These are phyloP conservation scores for Orychophragmus violaceus DNA, from an alignment of 345 rosid species.

Conservation along the genomic window DNA sequence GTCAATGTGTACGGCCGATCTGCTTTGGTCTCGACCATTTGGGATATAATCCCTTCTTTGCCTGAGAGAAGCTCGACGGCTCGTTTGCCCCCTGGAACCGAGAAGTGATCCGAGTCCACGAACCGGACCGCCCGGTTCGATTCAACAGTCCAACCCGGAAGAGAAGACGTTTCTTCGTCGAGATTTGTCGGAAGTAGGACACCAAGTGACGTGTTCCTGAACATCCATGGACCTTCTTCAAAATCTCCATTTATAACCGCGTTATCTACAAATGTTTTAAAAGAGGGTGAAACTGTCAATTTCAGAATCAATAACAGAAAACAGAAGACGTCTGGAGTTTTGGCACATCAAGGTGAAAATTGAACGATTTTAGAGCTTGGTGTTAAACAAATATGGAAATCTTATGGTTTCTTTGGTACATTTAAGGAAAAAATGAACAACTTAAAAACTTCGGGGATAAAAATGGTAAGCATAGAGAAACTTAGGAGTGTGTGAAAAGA, in stretches of 20 bases:
- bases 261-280: slow-evolving; percentile 42
- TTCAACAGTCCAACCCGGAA: slow-evolving; percentile 95
- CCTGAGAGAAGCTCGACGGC: slow-evolving; percentile 88
- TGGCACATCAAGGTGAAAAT: too few relatives aligned
- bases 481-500: not conserved
- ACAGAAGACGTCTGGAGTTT: not conserved
- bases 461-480: not conserved
- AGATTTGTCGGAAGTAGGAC: slow-evolving; percentile 87
- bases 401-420: not conserved
- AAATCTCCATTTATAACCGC: slow-evolving; percentile 82
- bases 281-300: not conserved
- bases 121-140: slow-evolving; percentile 86
- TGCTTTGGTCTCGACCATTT: slow-evolving; percentile 75
- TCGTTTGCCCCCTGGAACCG: slow-evolving; percentile 79
- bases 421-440: not conserved
- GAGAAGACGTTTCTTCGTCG: slow-evolving; percentile 72
- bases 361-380: not conserved
- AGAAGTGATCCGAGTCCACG: slow-evolving; percentile 76
- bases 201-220: slow-evolving; percentile 76
- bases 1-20: slow-evolving; percentile 49
- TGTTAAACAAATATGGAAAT: too few relatives aligned
- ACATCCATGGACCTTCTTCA: slow-evolving; percentile 97
- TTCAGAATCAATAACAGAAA: not conserved
- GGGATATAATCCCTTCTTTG: slow-evolving; percentile 94
- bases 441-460: not conserved